phyloP scores from a whole-genome alignment of 1,139 yeast genomes.

The Yamadazyma pseudoaaseri region DNA sequence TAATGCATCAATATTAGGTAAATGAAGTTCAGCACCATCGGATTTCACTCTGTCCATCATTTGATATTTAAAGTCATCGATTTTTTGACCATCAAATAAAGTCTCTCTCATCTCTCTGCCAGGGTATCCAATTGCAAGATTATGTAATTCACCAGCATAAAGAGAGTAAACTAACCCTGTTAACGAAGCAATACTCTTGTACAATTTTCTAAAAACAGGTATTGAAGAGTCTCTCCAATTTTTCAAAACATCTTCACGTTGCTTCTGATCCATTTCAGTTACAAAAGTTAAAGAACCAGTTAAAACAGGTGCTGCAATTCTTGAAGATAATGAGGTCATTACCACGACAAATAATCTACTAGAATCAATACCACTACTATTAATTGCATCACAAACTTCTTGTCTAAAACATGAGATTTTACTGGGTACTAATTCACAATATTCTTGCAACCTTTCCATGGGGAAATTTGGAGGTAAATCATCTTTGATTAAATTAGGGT shows the following conservation, averaged over 20 bases:
- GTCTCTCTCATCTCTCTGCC: conserved; percentile 28
- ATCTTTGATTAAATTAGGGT: conserved; percentile 28
- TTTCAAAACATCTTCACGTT: conserved; percentile 27
- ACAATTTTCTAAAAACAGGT: conserved; percentile 27
- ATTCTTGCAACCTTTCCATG: conserved; percentile 30
- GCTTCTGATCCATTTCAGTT: conserved; percentile 34
- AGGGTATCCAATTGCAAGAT: conserved; percentile 35
- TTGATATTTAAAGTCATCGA: conserved; percentile 28
- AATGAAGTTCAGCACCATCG: conserved; percentile 30
- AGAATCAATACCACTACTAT: conserved; percentile 18
- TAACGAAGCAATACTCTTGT: conserved; percentile 24
- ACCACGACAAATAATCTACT: conserved; percentile 23
- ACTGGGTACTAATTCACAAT: conserved; percentile 32
- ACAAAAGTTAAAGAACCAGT: conserved; percentile 35
- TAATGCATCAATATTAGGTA: conserved; percentile 44
- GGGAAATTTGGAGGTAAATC: conserved; percentile 28
- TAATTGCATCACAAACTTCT: conserved; percentile 17
- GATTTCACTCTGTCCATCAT: conserved; percentile 33
- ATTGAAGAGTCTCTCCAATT: conserved; percentile 43
- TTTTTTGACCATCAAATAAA: conserved; percentile 26
- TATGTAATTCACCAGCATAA: conserved; percentile 33
- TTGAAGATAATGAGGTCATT: conserved; percentile 27
- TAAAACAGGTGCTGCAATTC: conserved; percentile 35
- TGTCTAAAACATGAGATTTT: conserved; percentile 27
- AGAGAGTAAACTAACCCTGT: conserved; percentile 23